phyloP scores from a whole-genome alignment of 192 early-diverging fungal genomes.

The Jimgerdemannia lactiflua region DNA sequence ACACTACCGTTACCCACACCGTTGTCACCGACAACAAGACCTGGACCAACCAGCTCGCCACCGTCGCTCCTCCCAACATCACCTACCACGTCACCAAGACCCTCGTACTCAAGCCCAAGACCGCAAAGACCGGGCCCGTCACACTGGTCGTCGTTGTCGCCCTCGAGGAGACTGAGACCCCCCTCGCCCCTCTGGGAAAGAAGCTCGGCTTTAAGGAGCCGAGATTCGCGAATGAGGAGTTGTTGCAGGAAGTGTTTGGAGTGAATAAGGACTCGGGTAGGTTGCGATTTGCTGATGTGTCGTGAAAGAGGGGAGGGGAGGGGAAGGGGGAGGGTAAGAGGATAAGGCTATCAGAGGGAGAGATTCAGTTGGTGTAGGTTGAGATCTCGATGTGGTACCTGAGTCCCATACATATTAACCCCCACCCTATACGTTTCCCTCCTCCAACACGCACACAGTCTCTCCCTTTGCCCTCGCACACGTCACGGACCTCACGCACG shows the following conservation, averaged over 20 bases:
- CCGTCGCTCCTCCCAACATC: conserved; percentile 17
- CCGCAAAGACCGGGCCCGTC: conserved; percentile 55
- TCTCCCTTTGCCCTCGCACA: conserved; percentile 74
- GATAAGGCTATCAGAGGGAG: too few relatives aligned
- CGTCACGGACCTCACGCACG: conserved; percentile 53
- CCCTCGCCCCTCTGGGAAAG: conserved; percentile 45
- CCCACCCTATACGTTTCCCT: neutral
- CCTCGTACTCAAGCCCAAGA: conserved; percentile 80
- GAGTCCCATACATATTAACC: too few relatives aligned
- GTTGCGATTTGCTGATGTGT: neutral
- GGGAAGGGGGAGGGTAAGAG: neutral
- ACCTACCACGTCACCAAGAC: conserved; percentile 59
- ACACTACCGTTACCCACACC: conserved; percentile 46
- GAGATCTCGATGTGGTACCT: too few relatives aligned
- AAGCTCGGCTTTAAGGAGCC: conserved; percentile 67
- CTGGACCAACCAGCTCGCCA: conserved; percentile 48
- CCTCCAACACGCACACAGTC: conserved; percentile 35
- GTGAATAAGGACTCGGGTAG: conserved; percentile 59
- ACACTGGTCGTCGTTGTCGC: conserved; percentile 66
- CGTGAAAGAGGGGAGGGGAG: neutral
- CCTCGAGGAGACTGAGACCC: conserved; percentile 48
- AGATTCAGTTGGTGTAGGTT: too few relatives aligned
- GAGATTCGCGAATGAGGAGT: conserved; percentile 68
- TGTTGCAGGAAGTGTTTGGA: conserved; percentile 50
- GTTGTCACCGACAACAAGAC: conserved; percentile 52